Base-by-base conservation (phyloP, 2,329 filamentous ascomycete genomes). In the Lasiodiplodia citricola region DNA sequence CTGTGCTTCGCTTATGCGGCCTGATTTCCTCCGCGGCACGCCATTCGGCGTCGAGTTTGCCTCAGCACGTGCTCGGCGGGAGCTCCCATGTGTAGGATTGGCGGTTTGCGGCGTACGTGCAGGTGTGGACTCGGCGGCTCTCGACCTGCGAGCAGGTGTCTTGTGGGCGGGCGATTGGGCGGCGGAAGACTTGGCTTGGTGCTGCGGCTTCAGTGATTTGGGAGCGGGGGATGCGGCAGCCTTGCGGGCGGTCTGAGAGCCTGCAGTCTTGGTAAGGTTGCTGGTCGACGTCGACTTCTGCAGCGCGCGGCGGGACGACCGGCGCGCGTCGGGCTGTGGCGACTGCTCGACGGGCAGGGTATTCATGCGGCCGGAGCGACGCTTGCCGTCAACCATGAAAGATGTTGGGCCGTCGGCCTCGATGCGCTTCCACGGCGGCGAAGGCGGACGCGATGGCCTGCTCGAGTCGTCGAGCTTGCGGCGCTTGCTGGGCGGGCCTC, bases 401-500 rank as follows among this genome's bases (percentile, higher is more conserved):
- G 92, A 91, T 3, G 95, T 96, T 25, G 96, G 96, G 0, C 96
- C 96, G 35, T 97, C 92, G 51, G 92, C 93, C 69, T 87, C 87
- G 71, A 92, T 87, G 75, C 89, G 92, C 83, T 96, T 98, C 96
- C 96, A 99, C 25, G 96, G 96, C 72, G 96, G 96, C 71, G 95
- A 98, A 70, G 87, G 85, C 66, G 83, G 82, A 81, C 83, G 80
- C 70, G 83, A 78, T 69, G 80, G 71, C 67, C 64, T 37, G 14
- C 74, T 72, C 4, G 79, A 77, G 71, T 81, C 78, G 52, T 79
- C 78, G 44, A 83, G 78, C 77, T 89, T 89, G 71, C 89, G 89
- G 77, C 91, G 88, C 80, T 94, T 94, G 18, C 84, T 79, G 31
- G 79, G 75, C 37, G 79, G 74, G 73, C 75, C 72, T 8, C 69